phyloP scores from a whole-genome alignment of 108 stramenopile species.

The Aurantiochytrium sp. region DNA sequence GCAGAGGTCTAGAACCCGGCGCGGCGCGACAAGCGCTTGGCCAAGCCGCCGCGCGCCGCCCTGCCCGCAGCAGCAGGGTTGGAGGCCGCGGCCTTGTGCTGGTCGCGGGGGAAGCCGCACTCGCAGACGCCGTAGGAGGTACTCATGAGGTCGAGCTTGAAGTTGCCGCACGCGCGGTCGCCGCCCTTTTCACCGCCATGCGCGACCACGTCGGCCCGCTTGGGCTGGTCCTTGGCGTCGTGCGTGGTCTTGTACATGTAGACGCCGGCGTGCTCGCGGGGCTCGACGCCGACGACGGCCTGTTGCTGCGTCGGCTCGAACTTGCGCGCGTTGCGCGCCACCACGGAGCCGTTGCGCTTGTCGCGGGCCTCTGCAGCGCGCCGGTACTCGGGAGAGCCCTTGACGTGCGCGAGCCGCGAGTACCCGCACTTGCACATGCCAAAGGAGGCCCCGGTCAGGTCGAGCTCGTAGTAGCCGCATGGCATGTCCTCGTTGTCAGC shows the following conservation, averaged over 20 bases:
- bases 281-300: not conserved
- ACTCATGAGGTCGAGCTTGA: not conserved
- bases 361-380: not conserved
- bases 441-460: not conserved
- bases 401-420: slow-evolving; percentile 8
- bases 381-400: slow-evolving; percentile 10
- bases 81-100: not conserved
- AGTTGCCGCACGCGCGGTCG: not conserved
- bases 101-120: slow-evolving; percentile 7
- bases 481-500: not conserved
- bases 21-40: no score
- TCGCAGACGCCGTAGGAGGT: not conserved
- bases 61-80: not conserved
- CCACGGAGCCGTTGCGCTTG: not conserved
- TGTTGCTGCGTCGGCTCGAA: not conserved
- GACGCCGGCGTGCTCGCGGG: not conserved
- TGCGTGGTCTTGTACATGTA: not conserved
- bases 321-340: not conserved
- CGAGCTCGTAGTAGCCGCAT: not conserved
- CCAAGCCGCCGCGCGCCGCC: no score
- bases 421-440: slow-evolving; percentile 25
- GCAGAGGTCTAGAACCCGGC: no score
- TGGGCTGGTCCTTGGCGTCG: not conserved
- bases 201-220: not conserved
- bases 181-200: slow-evolving; percentile 26